These are phyloP conservation scores for Fusarium papillatum DNA, from an alignment of 2,329 filamentous ascomycete species.

Conservation along the genomic window DNA sequence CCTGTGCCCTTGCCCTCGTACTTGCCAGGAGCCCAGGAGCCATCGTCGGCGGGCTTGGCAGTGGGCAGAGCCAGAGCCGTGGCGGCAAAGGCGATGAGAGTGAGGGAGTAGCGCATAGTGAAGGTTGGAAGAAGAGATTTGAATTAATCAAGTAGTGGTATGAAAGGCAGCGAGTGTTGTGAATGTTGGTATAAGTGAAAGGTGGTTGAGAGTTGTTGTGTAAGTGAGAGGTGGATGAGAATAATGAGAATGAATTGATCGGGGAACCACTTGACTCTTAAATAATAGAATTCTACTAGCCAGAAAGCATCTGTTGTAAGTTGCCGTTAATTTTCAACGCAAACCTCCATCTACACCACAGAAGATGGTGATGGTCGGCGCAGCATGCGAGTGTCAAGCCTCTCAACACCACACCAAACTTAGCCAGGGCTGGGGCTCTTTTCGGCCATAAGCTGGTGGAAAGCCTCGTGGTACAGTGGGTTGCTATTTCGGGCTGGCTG, in stretches of 20 bases:
- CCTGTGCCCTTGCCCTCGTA: constrained; percentile 13
- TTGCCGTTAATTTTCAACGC: background rate
- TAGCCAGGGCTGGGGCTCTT: constrained; percentile 21
- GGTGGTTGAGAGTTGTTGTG: background rate
- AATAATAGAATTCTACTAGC: constrained; percentile 1
- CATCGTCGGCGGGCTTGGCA: constrained; percentile 32
- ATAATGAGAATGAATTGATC: constrained; percentile 7
- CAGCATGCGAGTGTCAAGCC: background rate
- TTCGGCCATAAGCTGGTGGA: background rate
- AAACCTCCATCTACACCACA: background rate
- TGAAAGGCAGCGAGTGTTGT: background rate
- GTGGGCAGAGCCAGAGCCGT: constrained; percentile 39
- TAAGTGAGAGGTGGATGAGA: constrained; percentile 1
- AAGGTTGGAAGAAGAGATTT: background rate
- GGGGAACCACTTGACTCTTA: constrained; percentile 9
- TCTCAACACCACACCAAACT: background rate
- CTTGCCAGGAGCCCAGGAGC: constrained; percentile 20
- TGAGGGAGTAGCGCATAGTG: constrained; percentile 40
- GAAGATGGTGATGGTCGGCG: constrained; percentile 6
- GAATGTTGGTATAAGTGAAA: constrained; percentile 4
- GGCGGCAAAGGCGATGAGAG: constrained; percentile 37
- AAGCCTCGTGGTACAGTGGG: background rate
- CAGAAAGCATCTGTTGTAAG: background rate
- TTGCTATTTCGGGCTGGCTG: constrained; percentile 28
- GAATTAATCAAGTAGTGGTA: background rate